phyloP scores from a whole-genome alignment of 2,329 filamentous ascomycete species.

The Penicillium corylophilum region DNA sequence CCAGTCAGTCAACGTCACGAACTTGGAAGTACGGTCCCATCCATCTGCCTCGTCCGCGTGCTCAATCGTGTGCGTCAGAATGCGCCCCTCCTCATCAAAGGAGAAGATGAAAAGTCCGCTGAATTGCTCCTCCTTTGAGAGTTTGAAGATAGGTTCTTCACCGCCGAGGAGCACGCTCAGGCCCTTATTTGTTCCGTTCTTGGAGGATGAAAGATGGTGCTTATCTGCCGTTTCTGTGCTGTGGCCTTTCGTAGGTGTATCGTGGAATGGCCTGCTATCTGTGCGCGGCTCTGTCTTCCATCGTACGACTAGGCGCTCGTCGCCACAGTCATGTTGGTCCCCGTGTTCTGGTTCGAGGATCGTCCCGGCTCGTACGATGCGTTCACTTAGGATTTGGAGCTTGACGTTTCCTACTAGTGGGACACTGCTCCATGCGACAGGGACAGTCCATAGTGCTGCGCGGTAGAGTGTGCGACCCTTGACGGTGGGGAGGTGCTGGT shows the following conservation, averaged over 20 bases:
- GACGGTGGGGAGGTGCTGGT: conserved; percentile 76
- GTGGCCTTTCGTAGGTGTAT: neutral
- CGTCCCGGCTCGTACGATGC: conserved; percentile 66
- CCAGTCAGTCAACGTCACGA: conserved; percentile 94
- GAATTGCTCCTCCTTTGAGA: conserved; percentile 71
- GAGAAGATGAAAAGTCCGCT: conserved; percentile 92
- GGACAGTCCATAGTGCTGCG: conserved; percentile 92
- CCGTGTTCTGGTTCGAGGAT: conserved; percentile 36
- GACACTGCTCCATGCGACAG: conserved; percentile 90
- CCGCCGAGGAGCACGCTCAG: conserved; percentile 53
- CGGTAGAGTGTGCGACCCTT: conserved; percentile 87
- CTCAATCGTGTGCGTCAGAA: conserved; percentile 89
- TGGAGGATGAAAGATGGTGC: conserved; percentile 24
- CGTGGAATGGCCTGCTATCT: conserved; percentile 24
- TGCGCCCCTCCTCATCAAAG: conserved; percentile 82
- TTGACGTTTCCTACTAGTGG: conserved; percentile 88
- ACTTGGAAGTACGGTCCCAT: conserved; percentile 79
- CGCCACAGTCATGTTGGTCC: conserved; percentile 37
- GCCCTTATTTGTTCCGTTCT: conserved; percentile 38
- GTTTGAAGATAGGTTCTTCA: conserved; percentile 49
- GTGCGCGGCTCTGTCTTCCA: conserved; percentile 68
- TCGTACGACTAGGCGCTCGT: conserved; percentile 83
- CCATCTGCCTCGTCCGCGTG: conserved; percentile 80
- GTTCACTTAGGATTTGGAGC: conserved; percentile 83
- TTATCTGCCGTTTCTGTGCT: neutral